phyloP scores from a whole-genome alignment of 352 stramenopile genomes.

The Sclerospora graminicola region DNA sequence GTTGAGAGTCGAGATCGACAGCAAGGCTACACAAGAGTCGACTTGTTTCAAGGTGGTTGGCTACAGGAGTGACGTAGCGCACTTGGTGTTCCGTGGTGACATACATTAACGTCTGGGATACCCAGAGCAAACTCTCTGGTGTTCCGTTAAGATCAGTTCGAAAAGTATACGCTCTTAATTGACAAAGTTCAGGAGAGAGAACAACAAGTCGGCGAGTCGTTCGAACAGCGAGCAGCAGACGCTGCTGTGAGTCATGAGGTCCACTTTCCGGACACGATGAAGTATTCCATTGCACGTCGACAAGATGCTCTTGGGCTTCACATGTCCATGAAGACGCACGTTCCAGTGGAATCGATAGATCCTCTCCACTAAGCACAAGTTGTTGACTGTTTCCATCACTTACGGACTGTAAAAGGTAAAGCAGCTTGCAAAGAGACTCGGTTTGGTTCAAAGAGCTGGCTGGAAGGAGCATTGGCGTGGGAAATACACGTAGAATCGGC shows the following conservation, averaged over 20 bases:
- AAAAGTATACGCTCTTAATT: conserved; percentile 33
- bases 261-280: conserved; percentile 9
- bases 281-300: conserved; percentile 49
- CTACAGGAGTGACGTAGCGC: conserved; percentile 40
- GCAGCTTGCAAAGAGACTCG: conserved; percentile 27
- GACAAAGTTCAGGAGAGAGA: conserved; percentile 25
- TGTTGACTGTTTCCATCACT: conserved; percentile 7
- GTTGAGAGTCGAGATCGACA: conserved; percentile 3
- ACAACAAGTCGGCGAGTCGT: conserved; percentile 53
- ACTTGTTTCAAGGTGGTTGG: conserved; percentile 3
- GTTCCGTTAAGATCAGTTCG: conserved; percentile 18
- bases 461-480: conserved; percentile 36
- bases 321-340: conserved; percentile 24
- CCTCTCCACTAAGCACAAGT: conserved; percentile 42
- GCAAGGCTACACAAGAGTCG: conserved; percentile 21
- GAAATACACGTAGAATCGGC: conserved; percentile 39
- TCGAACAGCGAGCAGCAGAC: conserved; percentile 27
- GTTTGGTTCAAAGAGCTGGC: conserved; percentile 17
- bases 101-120: conserved; percentile 55
- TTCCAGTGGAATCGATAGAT: conserved; percentile 23
- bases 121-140: conserved; percentile 53
- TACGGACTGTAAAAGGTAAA: conserved; percentile 26
- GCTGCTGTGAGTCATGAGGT: conserved; percentile 12
- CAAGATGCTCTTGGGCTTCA: conserved; percentile 28
- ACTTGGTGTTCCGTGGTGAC: conserved; percentile 39